Evolutionary conservation across 306 rosid genomes (phyloP).

Genomic region (Prunus armeniaca): DNA sequence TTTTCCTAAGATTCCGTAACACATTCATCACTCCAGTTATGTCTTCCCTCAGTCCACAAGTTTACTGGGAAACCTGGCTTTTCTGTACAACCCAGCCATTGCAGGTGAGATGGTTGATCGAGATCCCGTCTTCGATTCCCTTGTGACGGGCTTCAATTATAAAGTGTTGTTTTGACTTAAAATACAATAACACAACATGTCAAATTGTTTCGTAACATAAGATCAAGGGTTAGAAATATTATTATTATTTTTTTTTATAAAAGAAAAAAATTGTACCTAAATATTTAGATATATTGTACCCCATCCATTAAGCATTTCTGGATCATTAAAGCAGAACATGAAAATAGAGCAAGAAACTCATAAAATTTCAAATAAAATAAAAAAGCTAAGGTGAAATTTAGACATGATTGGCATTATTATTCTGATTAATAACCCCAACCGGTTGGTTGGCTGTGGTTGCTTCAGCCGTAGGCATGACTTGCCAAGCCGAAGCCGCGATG

Average conservation of each 20-base stretch:
- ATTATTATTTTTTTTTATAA: no score
- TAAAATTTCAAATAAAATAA: not conserved
- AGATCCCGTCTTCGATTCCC: no score
- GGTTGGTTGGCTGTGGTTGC: conserved; percentile 2
- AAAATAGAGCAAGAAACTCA: not conserved
- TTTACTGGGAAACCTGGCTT: no score
- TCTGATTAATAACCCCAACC: conserved; percentile 18
- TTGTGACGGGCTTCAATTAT: no score
- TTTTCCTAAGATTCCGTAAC: not conserved
- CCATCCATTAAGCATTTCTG: not conserved
- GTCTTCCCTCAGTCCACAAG: not conserved
- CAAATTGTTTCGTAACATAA: not conserved
- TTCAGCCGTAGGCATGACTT: conserved; percentile 21
- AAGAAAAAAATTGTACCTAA: no score
- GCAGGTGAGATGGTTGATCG: no score
- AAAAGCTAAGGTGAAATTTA: conserved; percentile 19
- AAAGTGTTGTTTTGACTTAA: not conserved
- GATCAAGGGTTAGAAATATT: no score
- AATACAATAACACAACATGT: not conserved
- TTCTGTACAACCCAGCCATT: no score
- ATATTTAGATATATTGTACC: no score
- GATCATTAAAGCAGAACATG: not conserved
- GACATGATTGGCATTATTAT: not conserved
- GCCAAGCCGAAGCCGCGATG: conserved; percentile 90
- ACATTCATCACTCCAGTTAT: not conserved